These are phyloP conservation scores for Mycena floridula DNA, from an alignment of 768 basidiomycete genomes.

Conservation along the genomic window DNA sequence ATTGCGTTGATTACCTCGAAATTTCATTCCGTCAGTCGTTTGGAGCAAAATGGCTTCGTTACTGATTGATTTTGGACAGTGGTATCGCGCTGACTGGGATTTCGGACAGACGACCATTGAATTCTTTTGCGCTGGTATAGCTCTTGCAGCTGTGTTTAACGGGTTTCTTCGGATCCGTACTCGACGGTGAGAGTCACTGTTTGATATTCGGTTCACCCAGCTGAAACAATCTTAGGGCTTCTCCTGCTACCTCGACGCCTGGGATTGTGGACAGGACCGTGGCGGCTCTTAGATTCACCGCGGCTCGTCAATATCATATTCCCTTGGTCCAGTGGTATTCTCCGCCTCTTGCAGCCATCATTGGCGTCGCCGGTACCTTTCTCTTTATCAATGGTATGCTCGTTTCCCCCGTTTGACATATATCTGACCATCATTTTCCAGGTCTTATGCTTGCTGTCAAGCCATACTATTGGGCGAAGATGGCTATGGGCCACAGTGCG, in stretches of 20 bases:
- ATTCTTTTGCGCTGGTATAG: conserved; percentile 23
- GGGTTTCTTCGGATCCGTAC: conserved; percentile 5
- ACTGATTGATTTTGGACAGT: conserved; percentile 9
- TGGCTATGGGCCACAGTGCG: conserved; percentile 23
- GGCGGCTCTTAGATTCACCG: conserved; percentile 14
- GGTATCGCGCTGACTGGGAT: conserved; percentile 25
- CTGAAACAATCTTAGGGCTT: background rate
- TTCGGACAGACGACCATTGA: conserved; percentile 21
- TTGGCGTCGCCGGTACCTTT: conserved; percentile 17
- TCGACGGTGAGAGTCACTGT: conserved; percentile 1
- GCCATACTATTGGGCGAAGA: conserved; percentile 24
- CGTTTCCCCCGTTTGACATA: too few relatives aligned
- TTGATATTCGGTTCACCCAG: too few relatives aligned
- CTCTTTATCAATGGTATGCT: conserved; percentile 17
- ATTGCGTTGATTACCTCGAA: conserved; percentile 13
- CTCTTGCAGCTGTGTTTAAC: conserved; percentile 9
- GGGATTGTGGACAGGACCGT: conserved; percentile 10
- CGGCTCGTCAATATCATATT: conserved; percentile 18
- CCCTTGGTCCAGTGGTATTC: conserved; percentile 18
- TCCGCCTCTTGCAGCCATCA: conserved; percentile 20
- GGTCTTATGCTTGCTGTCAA: conserved; percentile 18
- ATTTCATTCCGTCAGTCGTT: too few relatives aligned
- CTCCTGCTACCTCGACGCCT: background rate
- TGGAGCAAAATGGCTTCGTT: background rate
- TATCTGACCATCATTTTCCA: background rate